Percentiles rank a stretch among this genome's conserved stretches.
These are phyloP conservation scores for Basidioascus undulatus DNA, from an alignment of 768 basidiomycete species.

Conservation along the genomic window DNA sequence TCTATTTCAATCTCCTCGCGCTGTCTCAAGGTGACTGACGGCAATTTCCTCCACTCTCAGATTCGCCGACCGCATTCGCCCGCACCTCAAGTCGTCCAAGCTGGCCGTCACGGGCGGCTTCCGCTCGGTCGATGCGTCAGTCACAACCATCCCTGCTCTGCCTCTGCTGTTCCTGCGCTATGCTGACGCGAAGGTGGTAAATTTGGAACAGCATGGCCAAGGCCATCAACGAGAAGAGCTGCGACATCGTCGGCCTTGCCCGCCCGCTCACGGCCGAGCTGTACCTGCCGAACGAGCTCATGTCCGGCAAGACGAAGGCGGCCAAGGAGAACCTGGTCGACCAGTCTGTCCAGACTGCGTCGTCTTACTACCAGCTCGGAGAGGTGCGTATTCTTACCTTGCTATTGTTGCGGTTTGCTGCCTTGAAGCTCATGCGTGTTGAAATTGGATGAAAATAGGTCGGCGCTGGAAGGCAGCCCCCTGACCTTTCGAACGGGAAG, in stretches of 20 bases:
- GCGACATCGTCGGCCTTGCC: constrained; percentile 15
- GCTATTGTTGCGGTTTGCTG: too few relatives aligned
- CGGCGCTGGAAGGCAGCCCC: too few relatives aligned
- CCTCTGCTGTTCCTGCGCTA: too few relatives aligned
- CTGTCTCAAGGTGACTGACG: background rate
- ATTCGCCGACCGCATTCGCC: constrained; percentile 14
- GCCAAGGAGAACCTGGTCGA: constrained; percentile 12
- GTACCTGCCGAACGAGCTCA: constrained; percentile 13
- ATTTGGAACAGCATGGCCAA: constrained; percentile 12
- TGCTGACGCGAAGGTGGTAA: background rate
- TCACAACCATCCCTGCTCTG: too few relatives aligned
- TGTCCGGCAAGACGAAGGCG: constrained; percentile 10
- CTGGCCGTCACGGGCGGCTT: constrained; percentile 18
- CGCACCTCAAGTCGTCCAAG: constrained; percentile 12
- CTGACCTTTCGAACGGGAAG: too few relatives aligned
- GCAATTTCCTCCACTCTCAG: constrained; percentile 1
- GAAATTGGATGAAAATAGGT: too few relatives aligned
- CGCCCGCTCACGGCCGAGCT: constrained; percentile 17
- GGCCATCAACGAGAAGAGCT: constrained; percentile 7
- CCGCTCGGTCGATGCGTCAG: constrained; percentile 10
- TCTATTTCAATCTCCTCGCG: background rate
- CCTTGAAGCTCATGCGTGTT: too few relatives aligned
- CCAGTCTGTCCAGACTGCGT: constrained; percentile 3
- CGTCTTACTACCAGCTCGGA: constrained; percentile 9
- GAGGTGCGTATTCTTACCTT: too few relatives aligned